Percentiles rank a stretch among this genome's conserved stretches.
These are phyloP conservation scores for Pestalotiopsis sp. DNA, from an alignment of 2,329 filamentous ascomycete genomes.

Conservation along the genomic window DNA sequence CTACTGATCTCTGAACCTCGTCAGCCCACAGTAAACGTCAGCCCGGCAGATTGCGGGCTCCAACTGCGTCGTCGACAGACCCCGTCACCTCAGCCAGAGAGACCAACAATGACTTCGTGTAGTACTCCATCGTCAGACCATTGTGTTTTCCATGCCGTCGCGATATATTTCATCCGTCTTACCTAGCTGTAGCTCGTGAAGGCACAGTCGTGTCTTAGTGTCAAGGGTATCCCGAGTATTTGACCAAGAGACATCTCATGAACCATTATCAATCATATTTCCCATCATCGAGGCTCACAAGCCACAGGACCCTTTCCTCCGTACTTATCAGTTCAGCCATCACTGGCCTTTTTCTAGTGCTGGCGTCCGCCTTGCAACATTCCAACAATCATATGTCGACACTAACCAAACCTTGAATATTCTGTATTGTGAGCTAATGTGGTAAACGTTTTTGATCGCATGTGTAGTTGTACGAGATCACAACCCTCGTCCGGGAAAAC, in stretches of 20 bases:
- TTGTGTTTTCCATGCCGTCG: not conserved
- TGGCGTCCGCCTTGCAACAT: not conserved
- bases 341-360: not conserved
- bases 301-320: not conserved
- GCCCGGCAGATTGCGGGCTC: not conserved
- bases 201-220: not conserved
- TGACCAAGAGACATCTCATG: not conserved
- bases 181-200: not conserved
- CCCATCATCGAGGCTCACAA: not conserved
- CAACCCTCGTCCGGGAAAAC: not conserved
- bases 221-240: not conserved
- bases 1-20: not conserved
- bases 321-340: not conserved
- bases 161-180: not conserved
- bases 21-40: not conserved
- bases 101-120: not conserved
- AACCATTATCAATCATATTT: not conserved
- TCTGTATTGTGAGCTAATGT: not conserved
- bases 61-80: not conserved
- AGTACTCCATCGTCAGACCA: not conserved
- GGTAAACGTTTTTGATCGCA: not conserved
- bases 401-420: not conserved
- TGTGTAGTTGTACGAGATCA: not conserved
- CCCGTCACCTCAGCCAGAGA: not conserved
- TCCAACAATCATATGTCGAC: not conserved